phyloP scores from a whole-genome alignment of 2,329 filamentous ascomycete genomes.

The Verticillium tricorpus region DNA sequence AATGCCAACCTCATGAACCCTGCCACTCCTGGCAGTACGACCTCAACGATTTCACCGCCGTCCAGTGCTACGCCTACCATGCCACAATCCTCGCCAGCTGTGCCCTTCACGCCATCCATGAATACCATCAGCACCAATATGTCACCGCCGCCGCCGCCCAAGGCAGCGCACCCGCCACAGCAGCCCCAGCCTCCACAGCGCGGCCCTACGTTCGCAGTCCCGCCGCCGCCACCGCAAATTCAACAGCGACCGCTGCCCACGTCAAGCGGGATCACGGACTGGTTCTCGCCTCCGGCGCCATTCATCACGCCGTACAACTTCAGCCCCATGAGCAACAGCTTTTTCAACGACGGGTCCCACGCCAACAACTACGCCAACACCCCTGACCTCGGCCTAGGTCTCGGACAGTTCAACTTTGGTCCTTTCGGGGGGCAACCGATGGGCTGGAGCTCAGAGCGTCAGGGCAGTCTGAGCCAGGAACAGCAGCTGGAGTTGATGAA shows the following conservation, averaged over 20 bases:
- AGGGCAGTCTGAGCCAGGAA: conserved; percentile 70
- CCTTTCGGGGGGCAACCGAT: conserved; percentile 20
- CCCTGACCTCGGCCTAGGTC: conserved; percentile 21
- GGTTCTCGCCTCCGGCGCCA: conserved; percentile 49
- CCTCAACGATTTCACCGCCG: conserved; percentile 32
- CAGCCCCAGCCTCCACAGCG: conserved; percentile 17
- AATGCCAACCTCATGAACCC: conserved; percentile 14
- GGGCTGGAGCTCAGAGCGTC: conserved; percentile 41
- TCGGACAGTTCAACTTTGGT: conserved; percentile 20
- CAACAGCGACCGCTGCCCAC: conserved; percentile 40
- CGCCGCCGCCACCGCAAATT: conserved; percentile 19
- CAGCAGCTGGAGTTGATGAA: conserved; percentile 83
- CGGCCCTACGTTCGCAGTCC: conserved; percentile 33
- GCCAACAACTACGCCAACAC: conserved; percentile 7
- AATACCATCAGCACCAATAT: conserved; percentile 19
- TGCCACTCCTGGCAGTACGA: conserved; percentile 5
- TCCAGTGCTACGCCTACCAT: conserved; percentile 22
- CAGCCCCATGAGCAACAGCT: conserved; percentile 31
- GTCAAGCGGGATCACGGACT: conserved; percentile 35
- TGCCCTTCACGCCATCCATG: conserved; percentile 6
- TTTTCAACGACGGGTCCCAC: conserved; percentile 29
- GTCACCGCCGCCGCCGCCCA: conserved; percentile 19
- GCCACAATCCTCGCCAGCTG: conserved; percentile 21
- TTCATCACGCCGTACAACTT: conserved; percentile 51
- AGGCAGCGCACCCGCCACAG: conserved; percentile 9